These are phyloP conservation scores for Limnanthes douglasii DNA, from an alignment of 345 rosid genomes.

Conservation along the genomic window DNA sequence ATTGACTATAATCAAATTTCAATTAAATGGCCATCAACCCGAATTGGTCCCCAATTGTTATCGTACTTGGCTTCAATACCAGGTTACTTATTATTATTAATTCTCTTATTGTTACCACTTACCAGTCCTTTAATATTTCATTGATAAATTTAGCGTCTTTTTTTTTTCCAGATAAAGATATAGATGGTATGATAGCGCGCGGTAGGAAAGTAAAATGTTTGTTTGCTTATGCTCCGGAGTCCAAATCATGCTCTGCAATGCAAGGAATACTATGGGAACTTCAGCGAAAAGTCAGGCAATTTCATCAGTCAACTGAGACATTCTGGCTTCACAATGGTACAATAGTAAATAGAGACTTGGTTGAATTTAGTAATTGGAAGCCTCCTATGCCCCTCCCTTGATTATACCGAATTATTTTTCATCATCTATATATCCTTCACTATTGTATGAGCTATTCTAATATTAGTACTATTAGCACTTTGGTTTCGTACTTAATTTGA, in stretches of 20 bases:
- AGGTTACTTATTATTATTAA: conserved; percentile 12
- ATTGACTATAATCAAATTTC: conserved; percentile 65
- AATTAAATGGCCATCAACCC: conserved; percentile 90
- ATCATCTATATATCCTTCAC: too few species aligned
- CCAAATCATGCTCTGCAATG: conserved; percentile 60
- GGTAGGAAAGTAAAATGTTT: conserved; percentile 68
- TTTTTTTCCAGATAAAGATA: conserved; percentile 29
- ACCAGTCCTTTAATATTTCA: conserved; percentile 1
- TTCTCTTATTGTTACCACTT: neutral
- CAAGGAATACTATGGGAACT: conserved; percentile 87
- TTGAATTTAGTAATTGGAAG: conserved; percentile 61
- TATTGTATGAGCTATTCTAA: too few species aligned
- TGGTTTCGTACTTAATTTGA: too few species aligned
- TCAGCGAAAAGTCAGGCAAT: conserved; percentile 79
- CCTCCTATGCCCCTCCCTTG: conserved; percentile 72
- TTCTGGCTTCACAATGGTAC: conserved; percentile 91
- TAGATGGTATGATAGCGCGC: conserved; percentile 53
- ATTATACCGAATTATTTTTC: too few species aligned
- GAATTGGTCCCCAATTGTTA: conserved; percentile 60
- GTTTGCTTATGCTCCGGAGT: conserved; percentile 63
- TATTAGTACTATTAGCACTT: too few species aligned
- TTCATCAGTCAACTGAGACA: conserved; percentile 83
- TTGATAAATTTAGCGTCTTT: neutral
- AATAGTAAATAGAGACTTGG: conserved; percentile 46
- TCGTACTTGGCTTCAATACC: conserved; percentile 76